phyloP scores from a whole-genome alignment of 306 rosid genomes.

The Glycine latifolia region DNA sequence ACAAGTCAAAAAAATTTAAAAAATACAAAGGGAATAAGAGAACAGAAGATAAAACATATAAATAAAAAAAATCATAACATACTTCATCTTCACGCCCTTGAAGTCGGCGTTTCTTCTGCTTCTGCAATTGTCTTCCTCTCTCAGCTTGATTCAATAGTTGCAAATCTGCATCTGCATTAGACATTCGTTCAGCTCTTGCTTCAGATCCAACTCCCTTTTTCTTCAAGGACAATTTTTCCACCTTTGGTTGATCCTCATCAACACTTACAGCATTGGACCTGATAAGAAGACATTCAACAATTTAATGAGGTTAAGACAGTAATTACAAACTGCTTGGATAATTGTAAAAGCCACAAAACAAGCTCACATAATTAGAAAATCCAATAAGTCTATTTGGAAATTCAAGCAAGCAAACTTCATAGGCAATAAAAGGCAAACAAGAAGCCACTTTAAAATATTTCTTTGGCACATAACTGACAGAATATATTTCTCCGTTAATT shows the following conservation, averaged over 20 bases:
- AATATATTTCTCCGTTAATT: too few species aligned
- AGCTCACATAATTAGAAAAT: conserved; percentile 25
- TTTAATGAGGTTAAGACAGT: conserved; percentile 16
- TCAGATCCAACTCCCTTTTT: conserved; percentile 90
- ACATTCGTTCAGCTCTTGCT: conserved; percentile 81
- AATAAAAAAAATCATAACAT: conserved; percentile 44
- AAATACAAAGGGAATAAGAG: conserved; percentile 35
- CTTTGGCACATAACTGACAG: too few species aligned
- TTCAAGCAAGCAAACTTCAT: neutral
- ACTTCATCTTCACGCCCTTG: conserved; percentile 96
- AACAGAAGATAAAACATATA: conserved; percentile 15
- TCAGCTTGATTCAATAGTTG: conserved; percentile 81
- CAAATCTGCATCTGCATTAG: conserved; percentile 79
- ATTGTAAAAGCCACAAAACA: conserved; percentile 31
- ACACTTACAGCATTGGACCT: conserved; percentile 58
- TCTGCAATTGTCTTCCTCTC: conserved; percentile 86
- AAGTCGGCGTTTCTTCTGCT: conserved; percentile 87
- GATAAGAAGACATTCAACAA: conserved; percentile 45
- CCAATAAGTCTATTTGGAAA: neutral
- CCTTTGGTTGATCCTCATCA: conserved; percentile 68
- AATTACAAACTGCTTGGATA: conserved; percentile 14
- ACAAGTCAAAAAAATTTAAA: neutral
- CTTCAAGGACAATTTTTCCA: conserved; percentile 79
- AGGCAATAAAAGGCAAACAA: too few species aligned
- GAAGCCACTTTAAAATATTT: too few species aligned